Conservation (phyloP, 768 basidiomycete genomes). For the Boletellus sp. region DNA sequence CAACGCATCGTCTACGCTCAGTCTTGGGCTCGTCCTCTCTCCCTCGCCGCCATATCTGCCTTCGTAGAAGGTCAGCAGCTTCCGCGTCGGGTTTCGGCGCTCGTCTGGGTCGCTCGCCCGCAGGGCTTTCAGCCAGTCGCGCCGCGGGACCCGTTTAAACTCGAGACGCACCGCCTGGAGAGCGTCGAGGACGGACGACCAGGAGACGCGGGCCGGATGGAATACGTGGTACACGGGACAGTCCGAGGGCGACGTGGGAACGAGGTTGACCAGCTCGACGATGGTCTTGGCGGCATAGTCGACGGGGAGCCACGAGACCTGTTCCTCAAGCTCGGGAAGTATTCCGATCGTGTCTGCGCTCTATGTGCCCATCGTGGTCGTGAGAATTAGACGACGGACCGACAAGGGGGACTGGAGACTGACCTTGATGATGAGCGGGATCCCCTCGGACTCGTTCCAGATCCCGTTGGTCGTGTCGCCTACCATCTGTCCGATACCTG, state of each 20-base stretch:
- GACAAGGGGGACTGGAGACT: neutral
- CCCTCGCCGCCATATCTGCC: conserved; percentile 19
- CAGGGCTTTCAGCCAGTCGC: conserved; percentile 23
- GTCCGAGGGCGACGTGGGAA: neutral
- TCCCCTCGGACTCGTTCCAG: conserved; percentile 51
- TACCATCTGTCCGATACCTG: conserved; percentile 54
- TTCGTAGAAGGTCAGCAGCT: conserved; percentile 26
- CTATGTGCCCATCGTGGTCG: conserved; percentile 13
- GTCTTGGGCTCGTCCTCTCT: conserved; percentile 1
- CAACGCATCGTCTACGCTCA: conserved; percentile 14
- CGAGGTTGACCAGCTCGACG: conserved; percentile 37
- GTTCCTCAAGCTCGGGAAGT: conserved; percentile 33
- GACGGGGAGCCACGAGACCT: conserved; percentile 49
- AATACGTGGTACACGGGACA: conserved; percentile 26
- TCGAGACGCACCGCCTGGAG: conserved; percentile 36
- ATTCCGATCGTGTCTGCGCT: conserved; percentile 39
- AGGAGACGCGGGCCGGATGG: conserved; percentile 22
- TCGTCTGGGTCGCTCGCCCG: conserved; percentile 23
- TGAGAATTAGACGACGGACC: neutral
- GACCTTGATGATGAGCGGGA: conserved; percentile 32
- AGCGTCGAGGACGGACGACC: conserved; percentile 39
- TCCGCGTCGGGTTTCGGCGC: conserved; percentile 22
- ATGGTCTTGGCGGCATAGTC: conserved; percentile 48
- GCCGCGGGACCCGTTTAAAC: conserved; percentile 18
- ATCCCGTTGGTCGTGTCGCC: conserved; percentile 47